phyloP scores from a whole-genome alignment of 106 monocot genomes.

The Dendrobium huoshanense region DNA sequence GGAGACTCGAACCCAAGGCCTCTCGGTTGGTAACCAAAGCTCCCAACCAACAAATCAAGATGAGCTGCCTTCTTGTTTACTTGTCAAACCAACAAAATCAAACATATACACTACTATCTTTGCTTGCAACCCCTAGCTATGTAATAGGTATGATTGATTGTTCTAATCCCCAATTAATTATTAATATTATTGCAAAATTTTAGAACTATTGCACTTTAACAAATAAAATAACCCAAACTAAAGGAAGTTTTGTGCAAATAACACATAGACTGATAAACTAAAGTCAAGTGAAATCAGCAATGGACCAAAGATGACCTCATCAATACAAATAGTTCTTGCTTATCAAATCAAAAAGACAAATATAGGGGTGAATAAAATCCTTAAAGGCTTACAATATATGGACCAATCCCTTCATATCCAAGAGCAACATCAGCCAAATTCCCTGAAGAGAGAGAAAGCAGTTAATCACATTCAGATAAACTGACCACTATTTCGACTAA shows the following conservation, averaged over 20 bases:
- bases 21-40: no score
- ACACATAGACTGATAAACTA: background rate
- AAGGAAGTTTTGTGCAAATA: background rate
- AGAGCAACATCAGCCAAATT: slow-evolving; percentile 68
- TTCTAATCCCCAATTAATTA: no score
- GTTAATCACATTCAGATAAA: background rate
- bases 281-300: background rate
- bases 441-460: slow-evolving; percentile 30
- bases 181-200: no score
- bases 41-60: no score
- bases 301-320: no score
- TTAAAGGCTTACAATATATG: slow-evolving; percentile 30
- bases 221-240: background rate
- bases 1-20: no score
- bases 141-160: no score
- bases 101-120: no score
- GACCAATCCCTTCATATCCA: slow-evolving; percentile 30
- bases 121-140: no score
- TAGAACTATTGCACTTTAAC: background rate
- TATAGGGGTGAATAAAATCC: background rate
- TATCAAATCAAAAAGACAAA: background rate
- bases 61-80: no score
- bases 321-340: background rate
- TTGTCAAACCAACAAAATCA: no score
- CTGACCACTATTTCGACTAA: background rate